Conservation (phyloP, 2,329 filamentous ascomycete genomes). For the Pseudopithomyces chartarum region DNA sequence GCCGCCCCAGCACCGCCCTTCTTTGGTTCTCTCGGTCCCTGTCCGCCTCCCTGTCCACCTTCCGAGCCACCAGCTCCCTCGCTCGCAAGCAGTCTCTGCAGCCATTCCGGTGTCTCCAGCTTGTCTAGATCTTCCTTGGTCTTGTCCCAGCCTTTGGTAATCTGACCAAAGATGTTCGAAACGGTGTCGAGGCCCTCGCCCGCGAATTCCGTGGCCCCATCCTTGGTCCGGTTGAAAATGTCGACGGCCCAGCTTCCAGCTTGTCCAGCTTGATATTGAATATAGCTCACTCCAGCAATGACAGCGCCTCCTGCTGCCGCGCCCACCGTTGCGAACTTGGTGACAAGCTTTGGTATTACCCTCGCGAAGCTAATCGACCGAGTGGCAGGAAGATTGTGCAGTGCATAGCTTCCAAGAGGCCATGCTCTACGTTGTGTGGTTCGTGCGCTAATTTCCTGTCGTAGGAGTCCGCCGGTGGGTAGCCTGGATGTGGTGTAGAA, state of each 20-base stretch:
- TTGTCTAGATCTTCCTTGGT: slow-evolving; percentile 80
- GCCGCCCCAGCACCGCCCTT: slow-evolving; percentile 60
- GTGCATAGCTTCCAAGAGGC: slow-evolving; percentile 76
- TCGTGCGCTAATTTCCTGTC: slow-evolving; percentile 41
- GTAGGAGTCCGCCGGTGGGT: slow-evolving; percentile 45
- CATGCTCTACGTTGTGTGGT: slow-evolving; percentile 64
- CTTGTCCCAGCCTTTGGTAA: slow-evolving; percentile 77
- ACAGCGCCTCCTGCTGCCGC: slow-evolving; percentile 90
- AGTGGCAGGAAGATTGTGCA: slow-evolving; percentile 76
- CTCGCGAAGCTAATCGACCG: slow-evolving; percentile 70
- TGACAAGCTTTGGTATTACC: slow-evolving; percentile 79
- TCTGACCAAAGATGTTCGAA: slow-evolving; percentile 77
- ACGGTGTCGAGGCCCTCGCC: slow-evolving; percentile 72
- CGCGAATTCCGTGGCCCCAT: slow-evolving; percentile 72
- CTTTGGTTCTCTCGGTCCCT: slow-evolving; percentile 56
- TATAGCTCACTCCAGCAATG: slow-evolving; percentile 84
- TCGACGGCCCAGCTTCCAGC: slow-evolving; percentile 79
- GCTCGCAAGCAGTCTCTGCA: slow-evolving; percentile 69
- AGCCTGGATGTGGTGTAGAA: slow-evolving; percentile 38
- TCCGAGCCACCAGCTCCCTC: slow-evolving; percentile 47
- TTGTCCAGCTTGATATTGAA: slow-evolving; percentile 93
- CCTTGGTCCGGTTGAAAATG: slow-evolving; percentile 72
- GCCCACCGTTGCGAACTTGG: slow-evolving; percentile 86
- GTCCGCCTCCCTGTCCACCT: slow-evolving; percentile 44
- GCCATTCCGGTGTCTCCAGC: slow-evolving; percentile 73